A percentile compares a stretch with the other conserved stretches of the same genome.
Evolutionary conservation across 1,284 basidiomycete species (phyloP).

Genomic region (Ustilago trichophora): DNA sequence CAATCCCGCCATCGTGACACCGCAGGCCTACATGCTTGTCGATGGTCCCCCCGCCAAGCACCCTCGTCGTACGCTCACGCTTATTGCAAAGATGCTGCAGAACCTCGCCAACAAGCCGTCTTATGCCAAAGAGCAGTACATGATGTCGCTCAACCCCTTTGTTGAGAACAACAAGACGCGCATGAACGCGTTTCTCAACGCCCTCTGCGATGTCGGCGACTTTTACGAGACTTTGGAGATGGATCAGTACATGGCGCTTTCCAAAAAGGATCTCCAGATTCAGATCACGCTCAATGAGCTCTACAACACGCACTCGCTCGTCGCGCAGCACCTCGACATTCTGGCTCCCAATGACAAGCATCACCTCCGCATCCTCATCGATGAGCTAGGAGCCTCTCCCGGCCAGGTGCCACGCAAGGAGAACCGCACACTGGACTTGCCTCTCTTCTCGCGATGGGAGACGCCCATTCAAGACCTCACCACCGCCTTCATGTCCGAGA

Average conservation of each 20-base stretch:
- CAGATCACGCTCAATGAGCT: slow-evolving; percentile 99
- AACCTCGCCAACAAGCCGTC: slow-evolving; percentile 98
- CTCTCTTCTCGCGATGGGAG: slow-evolving; percentile 97
- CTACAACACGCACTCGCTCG: slow-evolving; percentile 95
- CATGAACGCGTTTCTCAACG: slow-evolving; percentile 96
- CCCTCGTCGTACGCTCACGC: slow-evolving; percentile 90
- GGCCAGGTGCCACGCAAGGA: slow-evolving; percentile 95
- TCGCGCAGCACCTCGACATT: slow-evolving; percentile 92
- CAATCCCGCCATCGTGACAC: slow-evolving; percentile 99
- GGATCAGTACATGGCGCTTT: slow-evolving; percentile 99
- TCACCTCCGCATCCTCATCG: slow-evolving; percentile 92
- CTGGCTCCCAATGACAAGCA: slow-evolving; percentile 96
- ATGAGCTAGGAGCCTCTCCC: slow-evolving; percentile 92
- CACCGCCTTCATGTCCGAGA: slow-evolving; percentile 87
- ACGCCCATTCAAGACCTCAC: slow-evolving; percentile 97
- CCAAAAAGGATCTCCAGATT: slow-evolving; percentile 97
- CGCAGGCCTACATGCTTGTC: slow-evolving; percentile 99
- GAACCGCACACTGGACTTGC: slow-evolving; percentile 90
- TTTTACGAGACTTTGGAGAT: slow-evolving; percentile 99
- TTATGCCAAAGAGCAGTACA: slow-evolving; percentile 96
- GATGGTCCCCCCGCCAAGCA: slow-evolving; percentile 97
- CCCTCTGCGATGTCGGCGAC: slow-evolving; percentile 96
- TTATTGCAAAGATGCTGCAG: slow-evolving; percentile 99
- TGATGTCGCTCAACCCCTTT: slow-evolving; percentile 97
- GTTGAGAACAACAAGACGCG: slow-evolving; percentile 97